Conservation (phyloP, 2,329 filamentous ascomycete species). For the Nannizzia gypsea region DNA sequence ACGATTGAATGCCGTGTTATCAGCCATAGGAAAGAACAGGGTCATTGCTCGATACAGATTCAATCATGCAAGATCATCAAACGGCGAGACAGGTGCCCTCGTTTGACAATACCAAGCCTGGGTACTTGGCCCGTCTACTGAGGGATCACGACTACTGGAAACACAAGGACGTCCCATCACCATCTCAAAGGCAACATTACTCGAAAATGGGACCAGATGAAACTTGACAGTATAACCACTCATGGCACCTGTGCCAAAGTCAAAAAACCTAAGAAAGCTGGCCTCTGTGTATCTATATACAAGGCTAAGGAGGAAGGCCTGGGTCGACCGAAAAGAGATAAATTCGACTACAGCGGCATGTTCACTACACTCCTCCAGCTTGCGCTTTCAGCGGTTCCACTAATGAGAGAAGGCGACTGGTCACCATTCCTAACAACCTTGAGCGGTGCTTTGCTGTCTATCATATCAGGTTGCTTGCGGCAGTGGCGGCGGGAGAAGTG, state of each 20-base stretch:
- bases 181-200: conserved; percentile 16
- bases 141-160: conserved; percentile 30
- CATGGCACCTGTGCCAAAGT: not conserved
- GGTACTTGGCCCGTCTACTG: conserved; percentile 33
- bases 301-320: not conserved
- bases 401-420: conserved; percentile 27
- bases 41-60: conserved; percentile 30
- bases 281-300: conserved; percentile 7
- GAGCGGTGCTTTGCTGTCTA: conserved; percentile 28
- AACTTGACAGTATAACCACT: not conserved
- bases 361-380: conserved; percentile 20
- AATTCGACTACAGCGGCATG: conserved; percentile 19
- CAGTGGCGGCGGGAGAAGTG: conserved; percentile 39
- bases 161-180: not conserved
- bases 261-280: not conserved
- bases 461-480: conserved; percentile 25
- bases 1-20: conserved; percentile 23
- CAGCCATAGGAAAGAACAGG: conserved; percentile 23
- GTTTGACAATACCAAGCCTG: conserved; percentile 32
- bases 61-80: conserved; percentile 14
- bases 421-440: conserved; percentile 31
- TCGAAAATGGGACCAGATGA: conserved; percentile 8
- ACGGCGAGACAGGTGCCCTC: conserved; percentile 24
- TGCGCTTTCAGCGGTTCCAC: conserved; percentile 27
- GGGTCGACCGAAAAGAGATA: conserved; percentile 12